phyloP scores from a whole-genome alignment of 2,329 filamentous ascomycete species.

The Xylariales sp. region DNA sequence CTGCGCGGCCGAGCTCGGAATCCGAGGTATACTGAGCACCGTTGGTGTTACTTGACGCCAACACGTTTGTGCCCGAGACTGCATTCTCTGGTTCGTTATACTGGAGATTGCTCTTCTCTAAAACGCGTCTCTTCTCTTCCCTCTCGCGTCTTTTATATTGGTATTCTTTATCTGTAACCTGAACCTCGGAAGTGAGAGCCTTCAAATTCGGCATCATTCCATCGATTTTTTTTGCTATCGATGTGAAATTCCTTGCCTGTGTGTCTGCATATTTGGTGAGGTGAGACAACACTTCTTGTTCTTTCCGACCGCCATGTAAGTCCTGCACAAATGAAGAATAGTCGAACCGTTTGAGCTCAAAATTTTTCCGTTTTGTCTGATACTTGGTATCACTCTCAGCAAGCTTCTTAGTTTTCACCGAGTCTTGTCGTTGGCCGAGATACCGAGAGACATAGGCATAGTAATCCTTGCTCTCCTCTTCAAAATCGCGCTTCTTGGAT shows the following conservation, averaged over 20 bases:
- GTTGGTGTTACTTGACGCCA: conserved; percentile 55
- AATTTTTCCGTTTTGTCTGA: conserved; percentile 90
- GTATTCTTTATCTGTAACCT: conserved; percentile 94
- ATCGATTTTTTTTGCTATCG: conserved; percentile 88
- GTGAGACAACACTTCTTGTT: conserved; percentile 95
- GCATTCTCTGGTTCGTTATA: conserved; percentile 77
- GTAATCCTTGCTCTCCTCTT: conserved; percentile 98
- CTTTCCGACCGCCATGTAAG: conserved; percentile 97
- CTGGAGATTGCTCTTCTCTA: conserved; percentile 86
- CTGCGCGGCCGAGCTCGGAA: conserved; percentile 76
- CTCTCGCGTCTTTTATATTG: conserved; percentile 94
- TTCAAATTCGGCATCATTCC: conserved; percentile 88
- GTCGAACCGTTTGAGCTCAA: conserved; percentile 97
- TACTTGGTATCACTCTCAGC: conserved; percentile 96
- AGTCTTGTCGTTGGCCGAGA: conserved; percentile 95
- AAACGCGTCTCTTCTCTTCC: conserved; percentile 88
- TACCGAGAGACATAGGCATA: conserved; percentile 96
- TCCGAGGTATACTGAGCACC: conserved; percentile 68
- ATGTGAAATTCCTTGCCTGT: conserved; percentile 85
- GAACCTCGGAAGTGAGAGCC: conserved; percentile 88
- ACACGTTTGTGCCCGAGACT: conserved; percentile 53
- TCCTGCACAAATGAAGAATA: conserved; percentile 99
- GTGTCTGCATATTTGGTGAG: conserved; percentile 93
- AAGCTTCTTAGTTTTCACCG: conserved; percentile 96
- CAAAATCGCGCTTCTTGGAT: conserved; percentile 95